phyloP scores from a whole-genome alignment of 2,329 filamentous ascomycete species.

The Colletotrichum sp. region DNA sequence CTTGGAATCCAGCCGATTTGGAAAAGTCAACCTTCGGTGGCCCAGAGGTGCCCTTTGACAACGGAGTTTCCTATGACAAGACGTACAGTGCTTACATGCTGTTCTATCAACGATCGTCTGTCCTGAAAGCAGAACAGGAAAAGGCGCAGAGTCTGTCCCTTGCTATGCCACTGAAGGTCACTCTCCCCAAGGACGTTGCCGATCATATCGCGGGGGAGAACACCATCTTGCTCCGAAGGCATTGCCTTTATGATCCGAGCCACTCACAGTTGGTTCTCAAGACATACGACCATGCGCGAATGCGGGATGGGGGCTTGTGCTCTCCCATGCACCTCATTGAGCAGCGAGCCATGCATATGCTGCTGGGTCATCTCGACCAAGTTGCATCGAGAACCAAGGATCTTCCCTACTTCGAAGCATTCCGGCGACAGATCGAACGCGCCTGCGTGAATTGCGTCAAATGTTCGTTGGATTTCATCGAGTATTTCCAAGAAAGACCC shows the following conservation, averaged over 20 bases:
- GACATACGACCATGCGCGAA: constrained; percentile 63
- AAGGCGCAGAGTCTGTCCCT: constrained; percentile 41
- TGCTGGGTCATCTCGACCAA: constrained; percentile 74
- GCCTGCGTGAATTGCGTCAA: constrained; percentile 54
- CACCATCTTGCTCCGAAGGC: constrained; percentile 72
- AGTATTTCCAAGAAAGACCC: constrained; percentile 63
- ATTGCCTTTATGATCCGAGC: constrained; percentile 78
- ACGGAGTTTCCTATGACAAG: constrained; percentile 64
- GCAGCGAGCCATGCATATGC: constrained; percentile 57
- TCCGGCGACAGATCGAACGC: constrained; percentile 53
- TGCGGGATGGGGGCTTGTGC: constrained; percentile 52
- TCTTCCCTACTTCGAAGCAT: constrained; percentile 62
- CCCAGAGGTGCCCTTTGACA: constrained; percentile 54
- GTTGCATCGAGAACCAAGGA: constrained; percentile 76
- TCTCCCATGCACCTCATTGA: constrained; percentile 38
- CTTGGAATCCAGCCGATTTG: constrained; percentile 77
- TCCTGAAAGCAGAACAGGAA: constrained; percentile 60
- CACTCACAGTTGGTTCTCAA: constrained; percentile 72
- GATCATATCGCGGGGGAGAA: constrained; percentile 76
- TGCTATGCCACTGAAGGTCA: constrained; percentile 48
- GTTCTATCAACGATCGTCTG: constrained; percentile 86
- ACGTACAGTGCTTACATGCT: constrained; percentile 95
- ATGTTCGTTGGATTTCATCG: constrained; percentile 64
- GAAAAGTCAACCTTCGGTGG: constrained; percentile 84
- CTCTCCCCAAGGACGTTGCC: constrained; percentile 49